phyloP scores from a whole-genome alignment of 179 eudicot genomes.

The Silene noctiflora region DNA sequence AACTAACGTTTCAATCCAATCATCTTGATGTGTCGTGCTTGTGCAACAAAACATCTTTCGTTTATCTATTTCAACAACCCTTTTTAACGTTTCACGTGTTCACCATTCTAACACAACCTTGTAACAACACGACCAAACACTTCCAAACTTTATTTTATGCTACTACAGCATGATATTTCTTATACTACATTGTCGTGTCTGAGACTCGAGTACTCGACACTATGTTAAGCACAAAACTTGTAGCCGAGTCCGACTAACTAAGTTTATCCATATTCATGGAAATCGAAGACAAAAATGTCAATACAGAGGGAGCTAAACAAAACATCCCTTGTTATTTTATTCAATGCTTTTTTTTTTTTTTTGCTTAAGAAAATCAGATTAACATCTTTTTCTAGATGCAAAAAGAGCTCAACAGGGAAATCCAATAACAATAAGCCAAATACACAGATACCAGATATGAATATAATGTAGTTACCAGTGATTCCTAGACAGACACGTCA shows the following conservation, averaged over 20 bases:
- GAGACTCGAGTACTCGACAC: too few relatives aligned
- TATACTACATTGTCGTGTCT: too few relatives aligned
- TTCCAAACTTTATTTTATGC: too few relatives aligned
- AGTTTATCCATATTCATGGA: conserved; percentile 4
- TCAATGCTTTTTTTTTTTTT: too few relatives aligned
- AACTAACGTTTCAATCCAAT: neutral
- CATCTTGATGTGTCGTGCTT: conserved; percentile 4
- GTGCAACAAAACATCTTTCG: too few relatives aligned
- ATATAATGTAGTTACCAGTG: conserved; percentile 13
- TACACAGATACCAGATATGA: conserved; percentile 2
- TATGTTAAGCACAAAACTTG: too few relatives aligned
- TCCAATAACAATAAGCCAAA: conserved; percentile 23
- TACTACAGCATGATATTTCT: too few relatives aligned
- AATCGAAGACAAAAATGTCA: neutral
- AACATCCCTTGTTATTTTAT: neutral
- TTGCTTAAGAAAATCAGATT: too few relatives aligned
- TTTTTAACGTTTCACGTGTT: too few relatives aligned
- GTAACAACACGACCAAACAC: too few relatives aligned
- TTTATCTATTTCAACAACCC: too few relatives aligned
- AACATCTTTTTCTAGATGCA: conserved; percentile 16
- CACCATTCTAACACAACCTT: too few relatives aligned
- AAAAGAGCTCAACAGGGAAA: conserved; percentile 13
- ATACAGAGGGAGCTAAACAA: neutral
- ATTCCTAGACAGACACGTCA: conserved; percentile 20
- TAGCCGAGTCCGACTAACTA: neutral